A percentile compares a stretch with the other conserved stretches of the same genome.
Conservation (phyloP, 75 land plant genomes). For the Ceratopteris richardii region DNA sequence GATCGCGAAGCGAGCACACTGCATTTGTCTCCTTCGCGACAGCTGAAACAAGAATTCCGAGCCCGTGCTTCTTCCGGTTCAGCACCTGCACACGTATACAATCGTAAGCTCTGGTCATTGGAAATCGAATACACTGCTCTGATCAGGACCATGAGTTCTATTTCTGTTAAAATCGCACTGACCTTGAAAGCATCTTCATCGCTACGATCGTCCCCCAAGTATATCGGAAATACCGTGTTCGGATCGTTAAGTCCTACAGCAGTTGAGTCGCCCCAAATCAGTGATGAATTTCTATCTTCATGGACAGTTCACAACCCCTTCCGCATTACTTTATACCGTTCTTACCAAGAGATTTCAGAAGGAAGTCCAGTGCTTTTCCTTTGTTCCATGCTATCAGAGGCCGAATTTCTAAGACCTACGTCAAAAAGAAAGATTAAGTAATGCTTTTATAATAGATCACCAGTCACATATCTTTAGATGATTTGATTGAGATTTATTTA, state of each 20-base stretch:
- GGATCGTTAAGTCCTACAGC: conserved; percentile 26
- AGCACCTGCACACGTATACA: conserved; percentile 31
- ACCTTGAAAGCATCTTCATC: conserved; percentile 97
- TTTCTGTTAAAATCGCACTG: conserved; percentile 6
- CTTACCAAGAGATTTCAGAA: conserved; percentile 63
- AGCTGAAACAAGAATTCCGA: conserved; percentile 62
- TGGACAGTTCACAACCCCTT: background rate
- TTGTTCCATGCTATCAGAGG: conserved; percentile 86
- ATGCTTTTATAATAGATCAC: too few species aligned
- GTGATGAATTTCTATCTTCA: background rate
- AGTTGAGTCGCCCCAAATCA: background rate
- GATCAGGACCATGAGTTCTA: background rate
- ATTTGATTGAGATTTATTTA: background rate
- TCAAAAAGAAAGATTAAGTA: too few species aligned
- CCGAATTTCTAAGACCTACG: conserved; percentile 80
- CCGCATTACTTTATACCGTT: background rate
- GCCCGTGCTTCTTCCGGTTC: conserved; percentile 44
- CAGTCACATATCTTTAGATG: too few species aligned
- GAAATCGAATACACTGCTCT: too few species aligned
- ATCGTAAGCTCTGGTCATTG: background rate
- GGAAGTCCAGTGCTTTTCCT: conserved; percentile 75
- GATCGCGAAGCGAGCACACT: conserved; percentile 55
- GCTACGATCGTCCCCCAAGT: conserved; percentile 73
- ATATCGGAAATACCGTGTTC: conserved; percentile 61
- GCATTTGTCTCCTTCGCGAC: conserved; percentile 66